These are phyloP conservation scores for Corchorus capsularis DNA, from an alignment of 345 rosid species.

Conservation along the genomic window DNA sequence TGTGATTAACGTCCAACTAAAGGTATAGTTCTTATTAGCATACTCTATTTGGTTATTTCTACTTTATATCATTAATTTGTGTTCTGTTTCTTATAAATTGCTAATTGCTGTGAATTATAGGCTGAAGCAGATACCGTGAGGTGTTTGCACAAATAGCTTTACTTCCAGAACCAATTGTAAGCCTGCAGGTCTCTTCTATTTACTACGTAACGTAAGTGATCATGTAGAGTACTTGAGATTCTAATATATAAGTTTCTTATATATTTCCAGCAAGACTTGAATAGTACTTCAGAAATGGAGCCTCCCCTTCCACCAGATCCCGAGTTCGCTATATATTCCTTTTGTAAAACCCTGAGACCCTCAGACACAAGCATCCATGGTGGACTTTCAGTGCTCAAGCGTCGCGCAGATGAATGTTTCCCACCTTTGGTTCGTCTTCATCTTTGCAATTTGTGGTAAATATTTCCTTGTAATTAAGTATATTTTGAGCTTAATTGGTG, in stretches of 20 bases:
- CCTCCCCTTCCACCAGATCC: slow-evolving; percentile 49
- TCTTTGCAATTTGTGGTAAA: background rate
- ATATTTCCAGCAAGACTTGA: slow-evolving; percentile 53
- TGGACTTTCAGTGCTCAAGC: slow-evolving; percentile 64
- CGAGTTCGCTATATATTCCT: slow-evolving; percentile 58
- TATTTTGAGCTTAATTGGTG: background rate
- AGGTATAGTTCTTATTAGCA: slow-evolving; percentile 33
- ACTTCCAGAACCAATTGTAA: slow-evolving; percentile 53
- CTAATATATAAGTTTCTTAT: background rate
- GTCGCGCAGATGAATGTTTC: slow-evolving; percentile 76
- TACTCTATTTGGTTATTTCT: background rate
- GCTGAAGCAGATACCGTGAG: slow-evolving; percentile 79
- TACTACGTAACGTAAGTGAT: background rate
- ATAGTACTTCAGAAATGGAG: slow-evolving; percentile 44
- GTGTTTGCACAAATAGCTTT: slow-evolving; percentile 73
- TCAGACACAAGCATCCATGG: slow-evolving; percentile 76
- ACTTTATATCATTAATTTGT: background rate
- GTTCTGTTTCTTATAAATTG: background rate
- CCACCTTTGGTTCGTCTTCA: slow-evolving; percentile 64
- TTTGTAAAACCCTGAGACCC: slow-evolving; percentile 73
- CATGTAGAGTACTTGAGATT: background rate
- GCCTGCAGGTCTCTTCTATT: slow-evolving; percentile 9
- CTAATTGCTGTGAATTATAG: slow-evolving; percentile 27
- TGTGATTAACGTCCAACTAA: slow-evolving; percentile 63
- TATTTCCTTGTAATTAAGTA: background rate